Evolutionary conservation across 148 eudicot genomes (phyloP).

Genomic region (Diospyros lotus): DNA sequence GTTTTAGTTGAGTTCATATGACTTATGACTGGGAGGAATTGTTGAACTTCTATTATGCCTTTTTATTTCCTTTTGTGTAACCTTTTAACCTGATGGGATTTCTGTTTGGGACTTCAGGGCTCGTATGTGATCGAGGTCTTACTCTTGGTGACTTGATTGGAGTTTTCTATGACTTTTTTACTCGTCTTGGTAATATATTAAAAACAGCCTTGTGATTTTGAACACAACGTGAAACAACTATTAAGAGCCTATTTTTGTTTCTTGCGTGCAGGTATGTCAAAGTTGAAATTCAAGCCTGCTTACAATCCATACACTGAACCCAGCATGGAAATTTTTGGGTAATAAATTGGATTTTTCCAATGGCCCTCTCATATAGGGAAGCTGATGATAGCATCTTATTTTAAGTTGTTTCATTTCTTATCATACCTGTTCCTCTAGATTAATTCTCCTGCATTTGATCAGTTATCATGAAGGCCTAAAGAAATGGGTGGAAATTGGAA

Average conservation of each 20-base stretch:
- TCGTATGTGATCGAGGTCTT: constrained; percentile 89
- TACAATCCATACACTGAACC: constrained; percentile 17
- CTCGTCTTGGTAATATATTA: constrained; percentile 61
- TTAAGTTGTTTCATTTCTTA: not conserved
- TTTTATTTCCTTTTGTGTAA: too few relatives aligned
- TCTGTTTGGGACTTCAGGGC: constrained; percentile 43
- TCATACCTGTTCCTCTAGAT: not conserved
- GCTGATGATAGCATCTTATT: not conserved
- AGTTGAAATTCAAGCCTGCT: constrained; percentile 19
- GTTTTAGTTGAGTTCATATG: not conserved
- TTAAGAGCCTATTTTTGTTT: not conserved
- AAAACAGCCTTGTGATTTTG: not conserved
- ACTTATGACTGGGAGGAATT: not conserved
- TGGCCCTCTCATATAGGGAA: not conserved
- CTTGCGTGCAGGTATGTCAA: constrained; percentile 15
- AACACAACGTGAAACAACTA: not conserved
- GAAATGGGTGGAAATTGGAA: constrained; percentile 94
- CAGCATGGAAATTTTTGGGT: constrained; percentile 98
- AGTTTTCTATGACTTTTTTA: constrained; percentile 79
- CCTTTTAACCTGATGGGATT: constrained; percentile 3
- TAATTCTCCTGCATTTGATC: constrained; percentile 12
- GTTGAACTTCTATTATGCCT: not conserved
- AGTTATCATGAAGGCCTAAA: constrained; percentile 88
- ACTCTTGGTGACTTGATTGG: constrained; percentile 91
- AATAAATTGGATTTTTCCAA: not conserved